These are phyloP conservation scores for Aspergillus alliaceus DNA, from an alignment of 2,329 filamentous ascomycete species.

Conservation along the genomic window DNA sequence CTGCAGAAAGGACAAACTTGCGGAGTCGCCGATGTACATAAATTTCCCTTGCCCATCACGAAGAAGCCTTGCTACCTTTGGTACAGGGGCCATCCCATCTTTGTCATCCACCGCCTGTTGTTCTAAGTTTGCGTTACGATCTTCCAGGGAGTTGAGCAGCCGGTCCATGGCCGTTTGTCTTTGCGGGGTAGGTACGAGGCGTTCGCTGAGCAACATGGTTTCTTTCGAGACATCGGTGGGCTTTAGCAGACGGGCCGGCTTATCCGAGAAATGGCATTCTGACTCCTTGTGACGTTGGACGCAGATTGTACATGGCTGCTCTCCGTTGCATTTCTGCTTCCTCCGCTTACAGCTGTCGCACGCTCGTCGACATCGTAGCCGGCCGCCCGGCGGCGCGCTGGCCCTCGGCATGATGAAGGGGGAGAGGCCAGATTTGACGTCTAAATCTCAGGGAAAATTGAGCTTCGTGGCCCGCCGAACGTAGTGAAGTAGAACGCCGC, in stretches of 20 bases:
- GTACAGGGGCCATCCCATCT: conserved; percentile 35
- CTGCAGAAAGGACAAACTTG: conserved; percentile 54
- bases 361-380: conserved; percentile 39
- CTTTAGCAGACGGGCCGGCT: conserved; percentile 35
- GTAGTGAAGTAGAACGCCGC: neutral
- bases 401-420: conserved; percentile 28
- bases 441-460: neutral
- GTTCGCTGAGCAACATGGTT: conserved; percentile 35
- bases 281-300: conserved; percentile 42
- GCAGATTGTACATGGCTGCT: conserved; percentile 53
- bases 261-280: conserved; percentile 43
- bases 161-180: conserved; percentile 36
- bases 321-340: conserved; percentile 55
- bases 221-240: conserved; percentile 26
- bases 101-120: conserved; percentile 30
- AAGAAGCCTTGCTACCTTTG: conserved; percentile 46
- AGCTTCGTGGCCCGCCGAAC: neutral
- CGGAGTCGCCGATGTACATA: conserved; percentile 57
- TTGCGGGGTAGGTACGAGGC: conserved; percentile 28
- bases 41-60: conserved; percentile 55
- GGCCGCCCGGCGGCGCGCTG: conserved; percentile 29
- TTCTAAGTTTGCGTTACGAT: conserved; percentile 30
- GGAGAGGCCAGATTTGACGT: neutral
- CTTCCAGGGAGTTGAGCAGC: conserved; percentile 33
- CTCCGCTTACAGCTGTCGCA: conserved; percentile 49